phyloP scores from a whole-genome alignment of 768 basidiomycete genomes.

The Steccherinum ochraceum region DNA sequence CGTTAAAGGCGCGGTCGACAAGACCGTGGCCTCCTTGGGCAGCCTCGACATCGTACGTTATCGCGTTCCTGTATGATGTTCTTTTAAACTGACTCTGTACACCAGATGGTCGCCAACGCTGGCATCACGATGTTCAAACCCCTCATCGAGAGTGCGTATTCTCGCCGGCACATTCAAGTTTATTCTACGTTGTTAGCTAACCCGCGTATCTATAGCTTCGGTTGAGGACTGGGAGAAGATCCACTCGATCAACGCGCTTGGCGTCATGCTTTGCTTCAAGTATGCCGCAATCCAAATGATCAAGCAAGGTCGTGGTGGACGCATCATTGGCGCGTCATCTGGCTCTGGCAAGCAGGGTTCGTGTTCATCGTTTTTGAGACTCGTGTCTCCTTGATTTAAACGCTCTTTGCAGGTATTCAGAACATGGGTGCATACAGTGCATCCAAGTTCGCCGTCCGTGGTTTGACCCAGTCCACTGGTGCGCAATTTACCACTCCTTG shows the following conservation, averaged over 20 bases:
- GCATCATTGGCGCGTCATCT: constrained; percentile 30
- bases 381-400: no score
- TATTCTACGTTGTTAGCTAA: no score
- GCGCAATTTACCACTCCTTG: no score
- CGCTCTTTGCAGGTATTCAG: constrained; percentile 7
- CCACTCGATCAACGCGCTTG: constrained; percentile 33
- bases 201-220: no score
- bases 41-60: constrained; percentile 43
- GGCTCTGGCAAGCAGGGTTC: constrained; percentile 18
- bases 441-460: constrained; percentile 24
- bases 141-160: constrained; percentile 9
- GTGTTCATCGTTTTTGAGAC: no score
- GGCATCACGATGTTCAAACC: constrained; percentile 11
- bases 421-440: constrained; percentile 18
- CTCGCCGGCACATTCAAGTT: no score
- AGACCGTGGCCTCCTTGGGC: constrained; percentile 27
- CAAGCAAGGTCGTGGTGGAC: constrained; percentile 32
- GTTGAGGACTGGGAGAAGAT: constrained; percentile 27
- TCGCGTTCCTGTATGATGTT: no score
- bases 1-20: constrained; percentile 34
- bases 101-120: constrained; percentile 25
- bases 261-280: constrained; percentile 36
- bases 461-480: constrained; percentile 22
- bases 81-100: no score
- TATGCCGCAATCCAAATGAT: constrained; percentile 35